These are phyloP conservation scores for Rubus parviflorus DNA, from an alignment of 306 rosid species.

Conservation along the genomic window DNA sequence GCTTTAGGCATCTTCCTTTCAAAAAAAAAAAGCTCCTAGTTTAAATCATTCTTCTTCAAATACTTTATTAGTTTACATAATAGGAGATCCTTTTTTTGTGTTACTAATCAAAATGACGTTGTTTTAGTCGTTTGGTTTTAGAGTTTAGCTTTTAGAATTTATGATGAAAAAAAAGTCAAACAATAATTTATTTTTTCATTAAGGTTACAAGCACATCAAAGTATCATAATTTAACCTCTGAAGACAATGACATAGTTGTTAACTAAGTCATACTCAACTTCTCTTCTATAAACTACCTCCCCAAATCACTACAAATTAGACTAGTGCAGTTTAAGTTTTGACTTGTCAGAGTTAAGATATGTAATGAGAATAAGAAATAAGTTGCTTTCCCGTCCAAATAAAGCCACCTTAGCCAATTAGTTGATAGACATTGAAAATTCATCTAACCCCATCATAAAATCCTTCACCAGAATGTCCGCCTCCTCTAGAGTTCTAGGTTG, in stretches of 20 bases:
- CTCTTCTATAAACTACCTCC: neutral
- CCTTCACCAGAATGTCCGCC: neutral
- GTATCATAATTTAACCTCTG: neutral
- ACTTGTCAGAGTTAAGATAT: neutral
- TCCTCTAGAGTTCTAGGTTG: neutral
- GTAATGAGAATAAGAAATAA: neutral
- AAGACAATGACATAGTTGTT: neutral
- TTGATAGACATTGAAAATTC: neutral
- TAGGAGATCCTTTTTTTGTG: neutral
- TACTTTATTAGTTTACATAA: neutral
- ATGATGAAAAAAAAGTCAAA: neutral
- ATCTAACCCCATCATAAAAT: neutral
- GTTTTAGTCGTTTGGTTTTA: neutral
- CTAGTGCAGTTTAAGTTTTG: neutral
- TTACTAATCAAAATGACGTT: neutral
- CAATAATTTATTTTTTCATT: neutral
- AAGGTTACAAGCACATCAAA: neutral
- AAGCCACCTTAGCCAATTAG: slow-evolving; percentile 8
- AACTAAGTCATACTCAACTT: neutral
- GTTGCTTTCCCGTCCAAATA: neutral
- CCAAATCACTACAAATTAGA: neutral
- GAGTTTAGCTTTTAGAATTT: too few relatives aligned
- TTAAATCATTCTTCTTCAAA: neutral
- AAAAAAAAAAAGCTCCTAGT: neutral
- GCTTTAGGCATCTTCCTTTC: neutral